Evolutionary conservation across 441 rosid species (phyloP).

Genomic region (Jatropha podagrica): DNA sequence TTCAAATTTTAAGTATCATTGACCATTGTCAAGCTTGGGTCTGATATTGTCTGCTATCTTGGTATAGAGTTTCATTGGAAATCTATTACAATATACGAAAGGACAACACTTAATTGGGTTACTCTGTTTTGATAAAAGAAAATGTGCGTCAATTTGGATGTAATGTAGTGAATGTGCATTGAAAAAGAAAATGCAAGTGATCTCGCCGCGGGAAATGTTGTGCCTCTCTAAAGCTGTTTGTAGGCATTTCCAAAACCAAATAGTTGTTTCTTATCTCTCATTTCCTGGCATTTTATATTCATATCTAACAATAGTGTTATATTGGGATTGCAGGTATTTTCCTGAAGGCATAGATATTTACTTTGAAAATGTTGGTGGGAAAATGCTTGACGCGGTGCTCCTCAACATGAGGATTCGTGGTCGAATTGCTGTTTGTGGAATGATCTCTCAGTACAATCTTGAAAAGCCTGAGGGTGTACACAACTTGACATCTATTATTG

Average conservation of each 20-base stretch:
- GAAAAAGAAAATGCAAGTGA: background rate
- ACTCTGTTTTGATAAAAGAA: background rate
- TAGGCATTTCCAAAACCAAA: background rate
- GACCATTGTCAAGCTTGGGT: background rate
- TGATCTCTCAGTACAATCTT: conserved; percentile 42
- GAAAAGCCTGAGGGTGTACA: conserved; percentile 31
- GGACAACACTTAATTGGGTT: background rate
- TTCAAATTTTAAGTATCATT: background rate
- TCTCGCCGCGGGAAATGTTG: background rate
- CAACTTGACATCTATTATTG: conserved; percentile 22
- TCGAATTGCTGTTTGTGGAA: conserved; percentile 34
- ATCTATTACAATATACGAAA: background rate
- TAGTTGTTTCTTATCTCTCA: background rate
- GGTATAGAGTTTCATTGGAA: background rate
- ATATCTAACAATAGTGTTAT: too few relatives aligned
- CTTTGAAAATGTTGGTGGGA: conserved; percentile 51
- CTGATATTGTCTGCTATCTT: background rate
- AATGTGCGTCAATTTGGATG: background rate
- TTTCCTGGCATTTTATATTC: too few relatives aligned
- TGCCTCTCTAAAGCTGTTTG: background rate
- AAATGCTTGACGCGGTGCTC: conserved; percentile 45
- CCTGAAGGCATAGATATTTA: conserved; percentile 48
- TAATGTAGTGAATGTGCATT: background rate
- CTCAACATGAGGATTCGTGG: conserved; percentile 41
- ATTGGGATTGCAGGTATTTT: conserved; percentile 26